A percentile compares a stretch with the other conserved stretches of the same genome.
Conservation (phyloP, 2,329 filamentous ascomycete species). For the Beauveria asiatica region DNA sequence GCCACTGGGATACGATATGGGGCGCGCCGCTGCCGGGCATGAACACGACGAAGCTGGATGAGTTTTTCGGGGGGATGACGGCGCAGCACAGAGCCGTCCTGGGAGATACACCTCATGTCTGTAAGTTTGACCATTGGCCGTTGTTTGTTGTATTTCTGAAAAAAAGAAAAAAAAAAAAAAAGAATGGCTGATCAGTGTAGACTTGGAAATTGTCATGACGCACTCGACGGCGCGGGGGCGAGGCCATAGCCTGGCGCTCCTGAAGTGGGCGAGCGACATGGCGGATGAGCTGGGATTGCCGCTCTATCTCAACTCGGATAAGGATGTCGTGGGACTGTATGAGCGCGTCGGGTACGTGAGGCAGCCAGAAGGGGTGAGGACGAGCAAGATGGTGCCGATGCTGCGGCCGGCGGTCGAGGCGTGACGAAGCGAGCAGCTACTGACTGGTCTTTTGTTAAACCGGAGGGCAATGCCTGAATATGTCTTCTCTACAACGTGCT, state of each 20-base stretch:
- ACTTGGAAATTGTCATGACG: constrained; percentile 15
- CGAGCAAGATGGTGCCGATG: constrained; percentile 14
- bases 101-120: constrained; percentile 13
- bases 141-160: too few species aligned
- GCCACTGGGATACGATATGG: not conserved
- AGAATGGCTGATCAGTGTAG: not conserved
- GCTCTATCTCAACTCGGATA: constrained; percentile 15
- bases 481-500: too few species aligned
- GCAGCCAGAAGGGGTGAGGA: constrained; percentile 3
- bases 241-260: constrained; percentile 13
- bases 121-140: constrained; percentile 6
- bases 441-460: too few species aligned
- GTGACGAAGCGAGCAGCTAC: not conserved
- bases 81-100: constrained; percentile 13
- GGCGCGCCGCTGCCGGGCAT: constrained; percentile 9
- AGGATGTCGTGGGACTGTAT: constrained; percentile 13
- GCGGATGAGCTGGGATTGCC: constrained; percentile 13
- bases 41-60: constrained; percentile 10
- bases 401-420: not conserved
- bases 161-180: too few species aligned
- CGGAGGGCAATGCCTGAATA: too few species aligned
- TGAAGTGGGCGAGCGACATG: constrained; percentile 1
- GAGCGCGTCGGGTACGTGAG: constrained; percentile 11
- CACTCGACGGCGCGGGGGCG: constrained; percentile 12
- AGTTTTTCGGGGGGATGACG: constrained; percentile 14